These are phyloP conservation scores for Talaromyces sp. DNA, from an alignment of 2,329 filamentous ascomycete genomes.

Conservation along the genomic window DNA sequence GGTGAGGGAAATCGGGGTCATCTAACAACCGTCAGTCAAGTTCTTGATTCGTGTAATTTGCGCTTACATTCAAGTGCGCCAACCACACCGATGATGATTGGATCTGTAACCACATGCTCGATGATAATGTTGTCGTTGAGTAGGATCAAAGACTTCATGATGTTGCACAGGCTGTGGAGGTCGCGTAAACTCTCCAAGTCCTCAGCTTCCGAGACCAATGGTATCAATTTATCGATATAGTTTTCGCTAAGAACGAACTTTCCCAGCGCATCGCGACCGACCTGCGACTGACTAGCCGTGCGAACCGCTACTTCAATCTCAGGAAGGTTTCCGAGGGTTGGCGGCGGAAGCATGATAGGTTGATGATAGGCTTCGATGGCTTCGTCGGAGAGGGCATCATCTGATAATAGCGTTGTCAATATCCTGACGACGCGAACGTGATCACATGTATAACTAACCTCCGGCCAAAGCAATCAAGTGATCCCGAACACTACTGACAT, in stretches of 20 bases:
- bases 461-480: constrained; percentile 59
- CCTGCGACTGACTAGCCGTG: constrained; percentile 65
- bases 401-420: constrained; percentile 39
- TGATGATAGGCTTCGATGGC: constrained; percentile 63
- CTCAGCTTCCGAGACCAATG: constrained; percentile 81
- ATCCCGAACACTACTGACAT: constrained; percentile 80
- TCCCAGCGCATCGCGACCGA: constrained; percentile 76
- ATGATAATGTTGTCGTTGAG: constrained; percentile 94
- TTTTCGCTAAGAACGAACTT: constrained; percentile 82
- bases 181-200: constrained; percentile 82
- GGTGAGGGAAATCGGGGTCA: constrained; percentile 93
- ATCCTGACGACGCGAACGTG: constrained; percentile 24
- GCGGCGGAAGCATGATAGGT: constrained; percentile 67
- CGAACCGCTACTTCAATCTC: constrained; percentile 85
- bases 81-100: constrained; percentile 84
- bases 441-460: constrained; percentile 42
- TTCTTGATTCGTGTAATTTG: background rate
- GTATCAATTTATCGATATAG: constrained; percentile 81
- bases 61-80: constrained; percentile 76
- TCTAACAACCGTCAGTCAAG: constrained; percentile 45
- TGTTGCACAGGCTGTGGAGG: constrained; percentile 88
- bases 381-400: constrained; percentile 87
- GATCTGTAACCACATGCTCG: constrained; percentile 85
- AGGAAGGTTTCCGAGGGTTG: constrained; percentile 72
- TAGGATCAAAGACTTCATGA: constrained; percentile 93